Evolutionary conservation across 2,329 filamentous ascomycete species (phyloP).

Genomic region (Colletotrichum magnum): DNA sequence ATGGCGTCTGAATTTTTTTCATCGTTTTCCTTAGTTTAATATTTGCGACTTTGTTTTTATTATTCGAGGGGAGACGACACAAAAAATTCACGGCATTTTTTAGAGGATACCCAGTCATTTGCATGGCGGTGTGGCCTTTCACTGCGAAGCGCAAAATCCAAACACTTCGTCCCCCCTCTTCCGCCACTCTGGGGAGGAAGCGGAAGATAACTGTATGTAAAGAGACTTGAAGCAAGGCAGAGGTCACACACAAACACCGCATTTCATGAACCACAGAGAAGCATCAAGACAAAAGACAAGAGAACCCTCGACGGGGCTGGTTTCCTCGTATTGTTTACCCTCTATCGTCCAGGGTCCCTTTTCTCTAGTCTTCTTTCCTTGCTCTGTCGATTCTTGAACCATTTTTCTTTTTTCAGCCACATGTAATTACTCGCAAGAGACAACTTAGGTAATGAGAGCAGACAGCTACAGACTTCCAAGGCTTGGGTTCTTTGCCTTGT

Average conservation of each 20-base stretch:
- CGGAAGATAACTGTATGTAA: constrained; percentile 25
- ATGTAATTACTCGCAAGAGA: constrained; percentile 28
- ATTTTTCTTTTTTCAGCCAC: background rate
- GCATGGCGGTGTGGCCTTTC: constrained; percentile 30
- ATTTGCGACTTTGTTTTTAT: constrained; percentile 14
- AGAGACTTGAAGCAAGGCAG: constrained; percentile 21
- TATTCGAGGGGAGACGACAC: constrained; percentile 23
- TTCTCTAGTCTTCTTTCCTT: constrained; percentile 30
- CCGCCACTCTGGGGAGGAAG: background rate
- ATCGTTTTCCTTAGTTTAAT: constrained; percentile 34
- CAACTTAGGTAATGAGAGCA: constrained; percentile 32
- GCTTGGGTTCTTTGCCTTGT: too few relatives aligned
- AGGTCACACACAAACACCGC: constrained; percentile 20
- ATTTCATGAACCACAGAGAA: constrained; percentile 30
- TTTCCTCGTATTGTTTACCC: constrained; percentile 26
- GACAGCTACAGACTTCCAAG: constrained; percentile 27
- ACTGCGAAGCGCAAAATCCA: constrained; percentile 15
- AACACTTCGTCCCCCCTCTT: background rate
- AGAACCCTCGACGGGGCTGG: constrained; percentile 37
- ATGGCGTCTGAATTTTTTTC: constrained; percentile 17
- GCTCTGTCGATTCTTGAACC: constrained; percentile 1
- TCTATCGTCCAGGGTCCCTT: background rate
- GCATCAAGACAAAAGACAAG: constrained; percentile 6
- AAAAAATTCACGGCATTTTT: constrained; percentile 38
- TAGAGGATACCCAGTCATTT: constrained; percentile 40